Evolutionary conservation across 1,284 basidiomycete genomes (phyloP).

Genomic region (Retiboletus flavoniger): DNA sequence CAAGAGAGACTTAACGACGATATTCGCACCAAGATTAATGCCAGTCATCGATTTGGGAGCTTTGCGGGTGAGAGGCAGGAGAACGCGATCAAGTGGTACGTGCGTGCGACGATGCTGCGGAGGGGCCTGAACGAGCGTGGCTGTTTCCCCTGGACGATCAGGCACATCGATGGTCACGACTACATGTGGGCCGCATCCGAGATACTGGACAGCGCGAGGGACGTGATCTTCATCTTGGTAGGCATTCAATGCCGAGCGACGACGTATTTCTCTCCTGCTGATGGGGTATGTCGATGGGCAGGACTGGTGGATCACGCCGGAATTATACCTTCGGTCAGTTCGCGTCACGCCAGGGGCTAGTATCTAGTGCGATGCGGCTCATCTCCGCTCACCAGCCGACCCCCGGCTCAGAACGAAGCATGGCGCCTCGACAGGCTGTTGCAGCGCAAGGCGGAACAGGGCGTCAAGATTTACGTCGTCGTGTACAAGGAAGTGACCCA

Average conservation of each 20-base stretch:
- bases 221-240: slow-evolving; percentile 78
- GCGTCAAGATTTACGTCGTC: slow-evolving; percentile 85
- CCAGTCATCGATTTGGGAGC: slow-evolving; percentile 78
- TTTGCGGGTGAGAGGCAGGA: slow-evolving; percentile 72
- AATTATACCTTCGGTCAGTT: slow-evolving; percentile 68
- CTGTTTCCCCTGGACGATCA: slow-evolving; percentile 24
- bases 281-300: slow-evolving; percentile 25
- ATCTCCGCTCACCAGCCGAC: slow-evolving; percentile 52
- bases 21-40: slow-evolving; percentile 69
- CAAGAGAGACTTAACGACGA: slow-evolving; percentile 66
- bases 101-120: slow-evolving; percentile 1
- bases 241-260: slow-evolving; percentile 12
- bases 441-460: slow-evolving; percentile 83
- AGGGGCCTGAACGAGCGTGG: neutral
- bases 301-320: slow-evolving; percentile 93
- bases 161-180: slow-evolving; percentile 89
- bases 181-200: slow-evolving; percentile 94
- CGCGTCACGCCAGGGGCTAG: no score
- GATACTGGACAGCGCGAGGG: slow-evolving; percentile 74
- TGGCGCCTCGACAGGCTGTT: slow-evolving; percentile 86
- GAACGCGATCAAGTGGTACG: slow-evolving; percentile 84
- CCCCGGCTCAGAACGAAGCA: slow-evolving; percentile 77
- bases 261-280: neutral
- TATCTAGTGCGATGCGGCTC: neutral
- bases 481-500: slow-evolving; percentile 91